Base-by-base conservation (phyloP, 331 rosid genomes). In the Saraca asoca region DNA sequence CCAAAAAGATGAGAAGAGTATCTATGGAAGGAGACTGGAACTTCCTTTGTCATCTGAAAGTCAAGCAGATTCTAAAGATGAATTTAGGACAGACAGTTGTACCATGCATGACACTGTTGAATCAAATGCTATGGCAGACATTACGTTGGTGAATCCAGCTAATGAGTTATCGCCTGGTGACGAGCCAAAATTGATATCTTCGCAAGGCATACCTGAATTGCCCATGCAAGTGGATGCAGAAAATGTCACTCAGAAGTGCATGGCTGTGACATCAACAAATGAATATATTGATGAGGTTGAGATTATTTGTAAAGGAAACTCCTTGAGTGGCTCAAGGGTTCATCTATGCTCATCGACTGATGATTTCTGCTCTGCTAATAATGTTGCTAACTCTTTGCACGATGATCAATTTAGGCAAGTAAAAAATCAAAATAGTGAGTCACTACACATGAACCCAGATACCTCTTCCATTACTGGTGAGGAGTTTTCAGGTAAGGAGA, bases 1-100 rank as follows among this genome's bases (percentile, higher is more conserved):
- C 20, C 67, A 66, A 13, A 80, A 74, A 17, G 72, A 65, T 53
- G 81, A 58, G 29, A 76, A 70, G 31, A 75, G 65, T 58, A 34
- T 53, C 56, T 68, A 41, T 51, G 72, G 70, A 33, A 79, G 42
- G 60, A 48, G 63, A 13, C 38, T 51, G 15, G 68, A 35, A 71
- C 34, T 18, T 61, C 71, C 58, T 20, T 31, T 75, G 46, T 56
- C 69, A 60, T 66, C 82, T 48, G 66, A 58, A 34, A 57, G 24
- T 58, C 81, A 64, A 14, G 69, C 61, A 34, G 39, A 20, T 56
- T 56, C 69, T 1, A 46, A 50, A 29, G 42, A 38, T 50, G 72
- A 48, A 66, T 24, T 56, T 12, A 48, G 50, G 45, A 44, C n/a
- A 0, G 57, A 50, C 0, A 65, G 46, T 62, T 61, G 60, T 58